phyloP scores from a whole-genome alignment of 352 stramenopile species.

The Phytophthora litchii region DNA sequence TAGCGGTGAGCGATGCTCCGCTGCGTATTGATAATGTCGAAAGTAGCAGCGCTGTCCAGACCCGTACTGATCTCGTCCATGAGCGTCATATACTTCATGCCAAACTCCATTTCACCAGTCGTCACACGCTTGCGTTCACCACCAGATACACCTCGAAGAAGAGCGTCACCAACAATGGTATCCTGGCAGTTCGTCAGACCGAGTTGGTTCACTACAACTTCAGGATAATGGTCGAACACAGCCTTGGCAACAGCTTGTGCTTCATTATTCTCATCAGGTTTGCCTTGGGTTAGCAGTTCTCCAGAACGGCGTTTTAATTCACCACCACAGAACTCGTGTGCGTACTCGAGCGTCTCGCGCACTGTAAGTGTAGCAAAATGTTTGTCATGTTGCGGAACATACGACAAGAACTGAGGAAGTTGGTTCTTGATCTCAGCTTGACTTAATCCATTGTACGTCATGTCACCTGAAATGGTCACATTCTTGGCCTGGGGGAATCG shows the following conservation, averaged over 20 bases:
- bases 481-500: constrained; percentile 48
- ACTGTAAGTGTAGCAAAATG: constrained; percentile 49
- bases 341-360: constrained; percentile 64
- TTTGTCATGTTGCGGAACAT: constrained; percentile 55
- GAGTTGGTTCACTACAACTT: constrained; percentile 57
- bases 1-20: constrained; percentile 46
- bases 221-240: constrained; percentile 52
- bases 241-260: constrained; percentile 35
- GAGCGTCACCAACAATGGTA: constrained; percentile 64
- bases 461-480: constrained; percentile 40
- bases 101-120: constrained; percentile 85
- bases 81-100: constrained; percentile 71
- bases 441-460: constrained; percentile 56
- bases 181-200: constrained; percentile 60
- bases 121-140: constrained; percentile 79
- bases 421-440: constrained; percentile 35
- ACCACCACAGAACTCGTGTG: constrained; percentile 55
- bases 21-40: constrained; percentile 61
- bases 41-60: constrained; percentile 56
- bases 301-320: constrained; percentile 36
- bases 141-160: constrained; percentile 68
- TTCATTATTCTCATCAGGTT: constrained; percentile 46
- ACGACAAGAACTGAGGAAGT: constrained; percentile 56
- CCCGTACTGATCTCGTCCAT: constrained; percentile 89
- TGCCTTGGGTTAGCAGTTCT: constrained; percentile 42